Base-by-base conservation (phyloP, 495 filamentous ascomycete genomes). In the Collariella sp. region DNA sequence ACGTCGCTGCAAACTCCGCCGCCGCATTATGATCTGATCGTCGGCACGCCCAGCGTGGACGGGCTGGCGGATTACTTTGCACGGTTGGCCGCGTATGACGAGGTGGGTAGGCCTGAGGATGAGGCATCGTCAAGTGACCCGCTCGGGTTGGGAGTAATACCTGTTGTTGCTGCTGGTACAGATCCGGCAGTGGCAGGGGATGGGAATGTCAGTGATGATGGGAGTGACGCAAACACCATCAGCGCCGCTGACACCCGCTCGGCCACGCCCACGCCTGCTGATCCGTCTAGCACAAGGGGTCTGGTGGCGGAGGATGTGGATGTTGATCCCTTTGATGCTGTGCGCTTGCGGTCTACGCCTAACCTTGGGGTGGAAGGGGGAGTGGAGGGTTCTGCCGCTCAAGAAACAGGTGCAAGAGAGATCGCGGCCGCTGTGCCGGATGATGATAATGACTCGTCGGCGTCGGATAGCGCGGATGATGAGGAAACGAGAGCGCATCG, bases 21-120 rank as follows among this genome's bases (percentile, higher is more conserved):
- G 2, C 93, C 93, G 0, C 83, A 85, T 48, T 98, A 98, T 58
- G 88, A 91, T 16, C 74, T 74, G 23, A 85, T 97, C 46, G 82
- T 95, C n/a, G 86, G 85, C 35, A 78, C 88, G 51, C 80, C 80
- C n/a, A 83, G 83, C 50, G 79, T 83, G n/a, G 85, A 87, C 52
- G 83, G 88, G 0, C 72, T 98, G 13, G 88, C 91, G 1, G 93
- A 96, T 60, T 98, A 98, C 62, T 98, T 98, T 63, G 77, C 84
- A 1, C 79, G 74, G 7, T 56, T 76, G 16, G 72, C 71, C 9
- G 66, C 66, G 13, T 77, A 75, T 39, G 69, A 76, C 33, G 67
- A 71, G 63, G 70, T 40, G 64, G 71, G 10, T 62, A 66, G 18
- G 67, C 70, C 22, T 18, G 7, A 3, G 12, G 51, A 33, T 20